Conservation (phyloP, 1,284 basidiomycete species). For the Rhizopogon hawkerae region DNA sequence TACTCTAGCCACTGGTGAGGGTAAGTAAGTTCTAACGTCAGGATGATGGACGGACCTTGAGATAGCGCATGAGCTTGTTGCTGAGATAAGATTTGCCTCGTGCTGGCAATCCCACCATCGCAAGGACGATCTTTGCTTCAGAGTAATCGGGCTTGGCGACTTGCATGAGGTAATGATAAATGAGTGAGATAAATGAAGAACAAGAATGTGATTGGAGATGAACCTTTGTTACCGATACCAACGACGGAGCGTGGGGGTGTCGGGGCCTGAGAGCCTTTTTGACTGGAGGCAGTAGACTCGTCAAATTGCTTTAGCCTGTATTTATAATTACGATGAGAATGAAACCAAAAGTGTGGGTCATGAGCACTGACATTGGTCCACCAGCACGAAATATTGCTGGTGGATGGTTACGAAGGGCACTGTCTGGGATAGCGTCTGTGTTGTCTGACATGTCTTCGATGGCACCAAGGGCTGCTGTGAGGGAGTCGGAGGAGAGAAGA, state of each 20-base stretch:
- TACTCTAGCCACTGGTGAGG: constrained; percentile 89
- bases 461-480: constrained; percentile 13
- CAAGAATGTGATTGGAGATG: constrained; percentile 8
- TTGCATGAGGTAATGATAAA: constrained; percentile 21
- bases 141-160: constrained; percentile 97
- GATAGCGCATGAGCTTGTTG: constrained; percentile 77
- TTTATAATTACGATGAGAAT: background rate
- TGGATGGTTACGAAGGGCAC: constrained; percentile 11
- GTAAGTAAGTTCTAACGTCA: background rate
- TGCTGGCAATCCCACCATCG: constrained; percentile 88
- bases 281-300: constrained; percentile 58
- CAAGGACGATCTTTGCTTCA: constrained; percentile 96
- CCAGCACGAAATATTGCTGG: constrained; percentile 26
- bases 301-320: constrained; percentile 72
- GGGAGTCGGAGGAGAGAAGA: constrained; percentile 4
- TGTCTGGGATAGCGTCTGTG: constrained; percentile 13
- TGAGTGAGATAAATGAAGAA: constrained; percentile 4
- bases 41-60: constrained; percentile 43
- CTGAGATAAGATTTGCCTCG: constrained; percentile 80
- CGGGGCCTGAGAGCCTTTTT: constrained; percentile 56
- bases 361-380: constrained; percentile 23
- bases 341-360: background rate
- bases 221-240: constrained; percentile 77
- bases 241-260: constrained; percentile 73
- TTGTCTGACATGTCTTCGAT: constrained; percentile 24